phyloP scores from a whole-genome alignment of 495 filamentous ascomycete genomes.

The Penicillium parvum region DNA sequence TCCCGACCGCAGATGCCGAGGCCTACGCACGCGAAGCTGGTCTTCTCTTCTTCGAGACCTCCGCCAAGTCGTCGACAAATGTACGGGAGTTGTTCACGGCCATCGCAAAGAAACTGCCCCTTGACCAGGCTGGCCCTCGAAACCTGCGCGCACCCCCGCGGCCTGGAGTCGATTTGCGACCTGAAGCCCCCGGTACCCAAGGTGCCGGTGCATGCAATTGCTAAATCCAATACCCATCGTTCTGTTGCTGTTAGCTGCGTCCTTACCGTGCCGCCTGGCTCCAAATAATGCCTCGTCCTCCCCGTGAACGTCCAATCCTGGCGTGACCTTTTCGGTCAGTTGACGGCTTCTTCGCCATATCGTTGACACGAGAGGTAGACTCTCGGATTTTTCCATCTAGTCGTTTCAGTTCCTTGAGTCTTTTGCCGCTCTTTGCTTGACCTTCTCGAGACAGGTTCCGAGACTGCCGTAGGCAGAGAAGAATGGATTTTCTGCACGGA shows the following conservation, averaged over 20 bases:
- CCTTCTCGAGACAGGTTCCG: slow-evolving; percentile 2
- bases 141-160: slow-evolving; percentile 70
- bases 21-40: slow-evolving; percentile 91
- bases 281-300: neutral
- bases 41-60: slow-evolving; percentile 95
- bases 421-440: slow-evolving; percentile 18
- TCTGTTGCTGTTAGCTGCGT: too few species aligned
- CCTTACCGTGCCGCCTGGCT: too few species aligned
- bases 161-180: slow-evolving; percentile 75
- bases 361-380: slow-evolving; percentile 9
- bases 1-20: slow-evolving; percentile 82
- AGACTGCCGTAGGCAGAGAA: slow-evolving; percentile 9
- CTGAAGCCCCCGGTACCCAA: slow-evolving; percentile 73
- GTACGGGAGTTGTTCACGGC: slow-evolving; percentile 95
- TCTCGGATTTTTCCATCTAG: slow-evolving; percentile 14
- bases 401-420: slow-evolving; percentile 19
- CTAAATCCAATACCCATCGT: slow-evolving; percentile 35
- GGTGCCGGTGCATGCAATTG: slow-evolving; percentile 71
- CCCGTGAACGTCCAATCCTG: neutral
- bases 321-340: slow-evolving; percentile 2
- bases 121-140: slow-evolving; percentile 88
- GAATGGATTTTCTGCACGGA: slow-evolving; percentile 15
- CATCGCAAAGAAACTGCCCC: slow-evolving; percentile 92
- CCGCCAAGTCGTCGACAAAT: slow-evolving; percentile 93
- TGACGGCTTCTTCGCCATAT: too few species aligned